Evolutionary conservation across 495 filamentous ascomycete species (phyloP).

Genomic region (Hypoxylon crocopeplum): DNA sequence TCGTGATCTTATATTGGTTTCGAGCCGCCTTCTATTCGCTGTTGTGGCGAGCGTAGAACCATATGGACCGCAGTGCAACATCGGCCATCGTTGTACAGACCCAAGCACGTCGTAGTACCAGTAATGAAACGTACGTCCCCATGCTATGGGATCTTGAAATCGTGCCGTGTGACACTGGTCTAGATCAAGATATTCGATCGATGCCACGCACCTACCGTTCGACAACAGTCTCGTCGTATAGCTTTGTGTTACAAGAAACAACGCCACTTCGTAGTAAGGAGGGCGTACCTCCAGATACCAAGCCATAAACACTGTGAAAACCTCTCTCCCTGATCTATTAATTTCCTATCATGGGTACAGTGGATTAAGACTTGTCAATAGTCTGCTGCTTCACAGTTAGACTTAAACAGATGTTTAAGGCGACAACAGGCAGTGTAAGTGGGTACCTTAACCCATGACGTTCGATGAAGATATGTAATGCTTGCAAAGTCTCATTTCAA

Average conservation of each 20-base stretch:
- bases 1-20: neutral
- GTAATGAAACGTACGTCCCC: neutral
- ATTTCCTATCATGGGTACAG: neutral
- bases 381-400: neutral
- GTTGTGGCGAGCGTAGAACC: neutral
- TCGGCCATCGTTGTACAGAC: constrained; percentile 2
- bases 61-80: constrained; percentile 5
- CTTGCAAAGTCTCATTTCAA: constrained; percentile 8
- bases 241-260: neutral
- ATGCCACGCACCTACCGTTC: no score
- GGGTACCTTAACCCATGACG: neutral
- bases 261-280: neutral
- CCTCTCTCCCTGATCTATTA: no score
- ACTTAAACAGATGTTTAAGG: no score
- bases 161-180: neutral
- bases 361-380: constrained; percentile 2
- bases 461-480: constrained; percentile 3
- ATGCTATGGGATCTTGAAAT: constrained; percentile 7
- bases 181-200: neutral
- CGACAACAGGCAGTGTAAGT: neutral
- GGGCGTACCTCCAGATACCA: no score
- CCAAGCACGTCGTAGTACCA: neutral
- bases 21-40: constrained; percentile 2
- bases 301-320: no score
- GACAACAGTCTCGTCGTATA: no score